Base-by-base conservation (phyloP, 1,139 yeast genomes). In the Blastobotrys raffinosifermentans region DNA sequence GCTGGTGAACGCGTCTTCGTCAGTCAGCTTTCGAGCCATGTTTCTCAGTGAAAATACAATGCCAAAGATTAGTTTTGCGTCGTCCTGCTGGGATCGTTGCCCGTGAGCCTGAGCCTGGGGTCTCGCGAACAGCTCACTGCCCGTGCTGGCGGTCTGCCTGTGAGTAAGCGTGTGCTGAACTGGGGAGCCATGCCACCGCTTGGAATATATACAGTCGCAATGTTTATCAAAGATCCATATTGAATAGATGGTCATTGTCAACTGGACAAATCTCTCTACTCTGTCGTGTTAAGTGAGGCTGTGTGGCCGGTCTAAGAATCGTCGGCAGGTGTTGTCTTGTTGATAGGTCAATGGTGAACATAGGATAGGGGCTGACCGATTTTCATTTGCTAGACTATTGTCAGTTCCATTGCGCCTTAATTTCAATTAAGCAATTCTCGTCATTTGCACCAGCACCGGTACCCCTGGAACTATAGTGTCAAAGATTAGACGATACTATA, bases 201-300 rank as follows among this genome's bases (percentile, higher is more conserved):
- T 51, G 19, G 53, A 45, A 37, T 48, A 61, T 19, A 58, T 50
- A 39, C 64, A 60, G 32, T 58, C 61, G 39, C 55, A 84, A 58
- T 89, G 96, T 55, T 93, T 73, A 57, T 89, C 96, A 57, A 81
- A 89, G 38, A 89, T 74, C 79, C 87, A 83, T 57, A 87, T 82
- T 6, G 95, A 82, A 61, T 80, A 80, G 38, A 86, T 77, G 14
- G 75, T 68, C 78, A 74, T 73, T 34, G 40, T 39, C 14, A n/a
- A n/a, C n/a, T n/a, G n/a, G n/a, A n/a, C n/a, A n/a, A n/a, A n/a
- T n/a, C n/a, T n/a, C n/a, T n/a, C n/a, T n/a, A n/a, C n/a, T n/a
- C n/a, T n/a, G n/a, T n/a, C n/a, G n/a, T n/a, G n/a, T n/a, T n/a
- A n/a, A n/a, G n/a, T n/a, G n/a, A n/a, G n/a, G n/a, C n/a, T n/a